Evolutionary conservation across 2,329 filamentous ascomycete genomes (phyloP), one percentile per base, ranked within the genome.

Genomic region (Botrytis medusae): DNA sequence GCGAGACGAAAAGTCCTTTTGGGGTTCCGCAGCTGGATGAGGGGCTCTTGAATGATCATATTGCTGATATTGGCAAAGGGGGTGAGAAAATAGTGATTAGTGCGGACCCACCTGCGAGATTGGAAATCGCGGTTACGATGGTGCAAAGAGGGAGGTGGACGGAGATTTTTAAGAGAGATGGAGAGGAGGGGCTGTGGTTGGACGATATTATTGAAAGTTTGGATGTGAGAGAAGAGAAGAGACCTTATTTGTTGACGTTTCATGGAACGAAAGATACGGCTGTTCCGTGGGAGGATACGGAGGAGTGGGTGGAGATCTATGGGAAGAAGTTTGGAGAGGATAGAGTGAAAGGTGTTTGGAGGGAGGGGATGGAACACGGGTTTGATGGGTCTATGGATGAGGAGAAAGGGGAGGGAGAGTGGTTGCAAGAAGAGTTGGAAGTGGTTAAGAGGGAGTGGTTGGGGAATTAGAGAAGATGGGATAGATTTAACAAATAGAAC

Each of bases 131-230:
- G 16, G n/a, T 51, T 32, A 22, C 14, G 42, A 46, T 71, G 67
- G 67, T 71, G 59, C 59, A 63, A 44, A 62, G 44, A 44, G 57
- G 68, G 16, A 71, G 40, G 57, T 71, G 42, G 69, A 63, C 57
- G 7, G 68, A 32, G 2, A 34, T 44, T n/a, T 70, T 60, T 40
- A 29, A 61, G 18, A 46, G 57, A 10, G 57, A 18, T 6, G 68
- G 54, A 16, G 68, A 18, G 4, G 68, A 48, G 69, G 44, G 32
- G 5, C 14, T 48, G 25, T 61, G 69, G 69, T 63, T 71, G 44
- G 59, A 71, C 34, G 69, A 44, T 48, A 22, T 61, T 34, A 25
- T 70, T 61, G 51, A 25, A 29, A 22, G 18, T 40, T 7, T 42
- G 29, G 29, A 7, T 32, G 22, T 2, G 8, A 10, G 25, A 5